Evolutionary conservation across 1,284 basidiomycete species (phyloP).

Genomic region (Filobasidium uniguttulatum): DNA sequence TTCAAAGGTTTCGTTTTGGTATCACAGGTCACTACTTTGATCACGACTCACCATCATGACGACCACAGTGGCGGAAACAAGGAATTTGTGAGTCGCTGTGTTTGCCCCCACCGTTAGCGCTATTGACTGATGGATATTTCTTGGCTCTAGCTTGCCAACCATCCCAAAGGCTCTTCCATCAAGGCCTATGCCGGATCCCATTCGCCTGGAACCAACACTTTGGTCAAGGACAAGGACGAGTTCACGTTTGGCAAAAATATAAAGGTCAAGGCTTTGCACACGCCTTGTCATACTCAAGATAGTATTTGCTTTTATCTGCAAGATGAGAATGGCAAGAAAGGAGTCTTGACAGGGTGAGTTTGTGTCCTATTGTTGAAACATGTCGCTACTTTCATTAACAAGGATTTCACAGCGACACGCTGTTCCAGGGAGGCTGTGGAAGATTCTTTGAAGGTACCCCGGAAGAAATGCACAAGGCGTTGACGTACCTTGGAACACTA

Average conservation of each 20-base stretch:
- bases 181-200: conserved; percentile 76
- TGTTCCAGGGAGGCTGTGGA: conserved; percentile 90
- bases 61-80: conserved; percentile 56
- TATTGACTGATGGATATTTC: conserved; percentile 17
- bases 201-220: conserved; percentile 52
- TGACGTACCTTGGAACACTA: conserved; percentile 60
- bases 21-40: conserved; percentile 48
- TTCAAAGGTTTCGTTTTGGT: no score
- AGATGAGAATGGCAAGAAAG: conserved; percentile 46
- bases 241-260: conserved; percentile 57
- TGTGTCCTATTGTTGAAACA: neutral
- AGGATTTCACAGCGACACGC: conserved; percentile 51
- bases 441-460: conserved; percentile 90
- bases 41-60: conserved; percentile 78
- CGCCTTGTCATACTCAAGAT: conserved; percentile 93
- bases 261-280: conserved; percentile 66
- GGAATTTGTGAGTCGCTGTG: conserved; percentile 38
- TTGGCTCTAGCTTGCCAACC: conserved; percentile 14
- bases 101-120: neutral
- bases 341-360: conserved; percentile 71
- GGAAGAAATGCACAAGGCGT: conserved; percentile 66
- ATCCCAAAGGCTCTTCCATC: conserved; percentile 46
- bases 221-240: conserved; percentile 64
- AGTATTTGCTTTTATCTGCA: conserved; percentile 82
- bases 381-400: neutral